phyloP scores from a whole-genome alignment of 768 basidiomycete species.

The Mrakia gelida region DNA sequence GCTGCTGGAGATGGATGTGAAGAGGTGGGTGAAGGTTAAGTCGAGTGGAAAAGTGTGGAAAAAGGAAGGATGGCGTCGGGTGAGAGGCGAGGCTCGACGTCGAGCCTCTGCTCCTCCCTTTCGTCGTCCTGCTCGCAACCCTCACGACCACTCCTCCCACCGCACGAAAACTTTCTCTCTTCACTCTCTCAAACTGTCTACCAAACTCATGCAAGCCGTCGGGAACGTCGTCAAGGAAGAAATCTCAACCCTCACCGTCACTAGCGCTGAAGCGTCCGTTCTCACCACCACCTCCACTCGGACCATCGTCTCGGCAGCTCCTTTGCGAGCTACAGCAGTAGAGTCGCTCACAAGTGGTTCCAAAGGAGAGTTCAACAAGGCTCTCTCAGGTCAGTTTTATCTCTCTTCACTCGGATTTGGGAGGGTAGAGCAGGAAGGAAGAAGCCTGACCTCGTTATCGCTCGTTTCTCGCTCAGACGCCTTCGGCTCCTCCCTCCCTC shows the following conservation, averaged over 20 bases:
- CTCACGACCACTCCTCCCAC: not conserved
- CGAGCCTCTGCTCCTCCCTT: not conserved
- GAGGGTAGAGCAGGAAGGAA: not conserved
- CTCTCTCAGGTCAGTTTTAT: not conserved
- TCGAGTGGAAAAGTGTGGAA: not conserved
- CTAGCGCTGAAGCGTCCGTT: not conserved
- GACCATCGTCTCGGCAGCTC: not conserved
- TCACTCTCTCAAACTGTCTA: not conserved
- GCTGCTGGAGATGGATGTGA: not conserved
- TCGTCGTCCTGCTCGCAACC: not conserved
- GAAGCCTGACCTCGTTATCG: not conserved
- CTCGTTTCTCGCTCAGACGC: not conserved
- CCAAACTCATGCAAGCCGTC: constrained; percentile 11
- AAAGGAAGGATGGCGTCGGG: not conserved
- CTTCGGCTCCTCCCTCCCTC: not conserved
- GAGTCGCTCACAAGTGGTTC: not conserved
- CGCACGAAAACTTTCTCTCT: not conserved
- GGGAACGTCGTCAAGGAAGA: not conserved
- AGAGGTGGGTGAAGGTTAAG: not conserved
- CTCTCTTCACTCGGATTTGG: not conserved
- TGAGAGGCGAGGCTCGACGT: not conserved
- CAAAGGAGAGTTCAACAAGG: not conserved
- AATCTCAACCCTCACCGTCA: not conserved
- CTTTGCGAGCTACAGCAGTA: not conserved
- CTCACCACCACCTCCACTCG: not conserved